Evolutionary conservation across 1,139 yeast genomes (phyloP), one percentile per base, ranked within the genome.

Genomic region (Saccharomyces hybrid): DNA sequence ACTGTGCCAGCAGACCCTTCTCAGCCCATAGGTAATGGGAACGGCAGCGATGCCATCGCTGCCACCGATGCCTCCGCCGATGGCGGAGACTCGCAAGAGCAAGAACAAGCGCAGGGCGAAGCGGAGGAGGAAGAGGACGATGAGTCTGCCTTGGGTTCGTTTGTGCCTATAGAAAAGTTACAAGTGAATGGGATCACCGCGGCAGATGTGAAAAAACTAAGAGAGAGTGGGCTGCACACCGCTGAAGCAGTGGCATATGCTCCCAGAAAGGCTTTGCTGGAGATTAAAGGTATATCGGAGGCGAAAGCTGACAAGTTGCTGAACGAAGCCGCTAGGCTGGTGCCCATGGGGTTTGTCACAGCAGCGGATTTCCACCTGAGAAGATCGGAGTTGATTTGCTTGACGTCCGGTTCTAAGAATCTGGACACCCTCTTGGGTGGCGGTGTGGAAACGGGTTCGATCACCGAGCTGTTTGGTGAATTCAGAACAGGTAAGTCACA

Each of bases 401-500:
- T 93, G 57, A 89, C 98, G 2, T 91, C 99, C 0, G 99, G 99
- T 0, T 90, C 98, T 4, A 89, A 90, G 67, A 95, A 90, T 66
- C 77, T 93, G 55, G 99, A 93, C 69, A 90, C 97, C 1, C 76
- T 95, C 54, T 75, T 95, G 34, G 98, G 97, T 9, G 99, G 99
- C 52, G 99, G 99, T 31, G 80, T 93, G 53, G 99, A 93, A 71
- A 93, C 99, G 0, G 99, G 99, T 1, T 86, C 96, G 1, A 87
- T 95, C 62, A 93, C 99, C 0, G 99, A 93, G 72, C 82, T 91
- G 8, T 93, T 89, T 75, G 99, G 99, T 47, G 99, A 93, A 72
- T 95, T 91, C 71, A 83, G 99, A 73, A 93, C 99, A 1, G 99
- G 99, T 51, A 93, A 93, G 71, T 89, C 97, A 4, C 99, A 93